Conservation (phyloP, 345 rosid species). For the Reutealis trisperma region DNA sequence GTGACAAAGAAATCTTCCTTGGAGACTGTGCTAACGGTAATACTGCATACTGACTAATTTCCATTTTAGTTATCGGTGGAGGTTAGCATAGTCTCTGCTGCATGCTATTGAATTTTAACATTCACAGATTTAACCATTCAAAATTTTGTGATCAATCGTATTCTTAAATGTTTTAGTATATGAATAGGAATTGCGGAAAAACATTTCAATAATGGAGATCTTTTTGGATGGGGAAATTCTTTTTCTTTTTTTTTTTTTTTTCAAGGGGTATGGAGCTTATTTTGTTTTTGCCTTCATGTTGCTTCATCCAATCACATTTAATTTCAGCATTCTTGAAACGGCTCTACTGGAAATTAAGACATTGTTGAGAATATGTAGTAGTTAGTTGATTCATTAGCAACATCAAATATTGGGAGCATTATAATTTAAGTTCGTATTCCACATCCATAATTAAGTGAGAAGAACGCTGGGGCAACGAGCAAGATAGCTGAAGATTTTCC, state of each 20-base stretch:
- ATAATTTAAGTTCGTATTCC: no score
- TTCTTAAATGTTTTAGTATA: not conserved
- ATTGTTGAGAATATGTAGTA: no score
- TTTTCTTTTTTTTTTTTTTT: no score
- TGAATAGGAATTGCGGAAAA: not conserved
- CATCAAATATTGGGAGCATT: no score
- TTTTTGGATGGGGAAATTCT: not conserved
- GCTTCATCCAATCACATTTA: no score
- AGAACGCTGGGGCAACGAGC: no score
- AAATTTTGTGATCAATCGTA: not conserved
- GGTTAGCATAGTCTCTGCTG: conserved; percentile 14
- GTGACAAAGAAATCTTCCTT: conserved; percentile 85
- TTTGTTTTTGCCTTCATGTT: not conserved
- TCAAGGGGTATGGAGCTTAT: not conserved
- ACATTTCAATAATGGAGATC: not conserved
- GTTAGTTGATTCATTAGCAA: no score
- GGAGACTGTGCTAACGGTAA: conserved; percentile 99
- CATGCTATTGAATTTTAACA: not conserved
- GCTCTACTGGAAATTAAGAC: no score
- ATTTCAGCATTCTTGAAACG: no score
- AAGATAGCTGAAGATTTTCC: no score
- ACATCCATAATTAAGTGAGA: no score
- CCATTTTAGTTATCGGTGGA: conserved; percentile 9
- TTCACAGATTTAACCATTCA: not conserved
- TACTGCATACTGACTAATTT: conserved; percentile 21